Conservation (phyloP, 805 yeast genomes). For the Grigorovia humatica region DNA sequence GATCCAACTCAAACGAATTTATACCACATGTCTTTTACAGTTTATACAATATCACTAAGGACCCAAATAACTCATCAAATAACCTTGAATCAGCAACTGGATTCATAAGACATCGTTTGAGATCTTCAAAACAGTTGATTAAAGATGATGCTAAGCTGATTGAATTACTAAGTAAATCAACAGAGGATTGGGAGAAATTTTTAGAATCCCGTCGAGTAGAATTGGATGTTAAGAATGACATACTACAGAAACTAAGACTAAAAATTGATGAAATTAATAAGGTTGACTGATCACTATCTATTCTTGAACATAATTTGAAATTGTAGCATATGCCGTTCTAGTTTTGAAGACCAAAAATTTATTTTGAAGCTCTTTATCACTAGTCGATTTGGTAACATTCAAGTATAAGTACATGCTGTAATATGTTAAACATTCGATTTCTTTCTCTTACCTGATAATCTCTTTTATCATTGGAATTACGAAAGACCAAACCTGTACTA, state of each 20-base stretch:
- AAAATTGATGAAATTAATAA: constrained; percentile 4
- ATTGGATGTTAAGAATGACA: constrained; percentile 16
- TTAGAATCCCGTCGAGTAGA: constrained; percentile 18
- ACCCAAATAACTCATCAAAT: constrained; percentile 24
- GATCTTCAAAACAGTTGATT: constrained; percentile 20
- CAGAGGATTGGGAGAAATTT: constrained; percentile 23
- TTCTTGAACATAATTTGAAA: no score
- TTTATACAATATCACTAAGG: constrained; percentile 24
- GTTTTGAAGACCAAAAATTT: no score
- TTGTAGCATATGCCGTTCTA: no score
- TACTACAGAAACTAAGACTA: constrained; percentile 8
- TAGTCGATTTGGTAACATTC: no score
- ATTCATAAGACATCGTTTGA: constrained; percentile 24
- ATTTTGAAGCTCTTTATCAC: no score
- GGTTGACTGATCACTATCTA: neutral
- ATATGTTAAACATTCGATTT: no score
- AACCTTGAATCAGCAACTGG: constrained; percentile 25
- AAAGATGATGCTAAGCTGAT: constrained; percentile 23
- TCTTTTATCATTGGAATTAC: no score
- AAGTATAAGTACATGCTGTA: no score
- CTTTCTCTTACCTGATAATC: no score
- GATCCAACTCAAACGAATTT: constrained; percentile 13
- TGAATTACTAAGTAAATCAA: constrained; percentile 17
- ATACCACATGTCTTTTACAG: constrained; percentile 27
- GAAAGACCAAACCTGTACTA: no score